phyloP scores from a whole-genome alignment of 2,329 filamentous ascomycete genomes.

The Boeremia exigua region DNA sequence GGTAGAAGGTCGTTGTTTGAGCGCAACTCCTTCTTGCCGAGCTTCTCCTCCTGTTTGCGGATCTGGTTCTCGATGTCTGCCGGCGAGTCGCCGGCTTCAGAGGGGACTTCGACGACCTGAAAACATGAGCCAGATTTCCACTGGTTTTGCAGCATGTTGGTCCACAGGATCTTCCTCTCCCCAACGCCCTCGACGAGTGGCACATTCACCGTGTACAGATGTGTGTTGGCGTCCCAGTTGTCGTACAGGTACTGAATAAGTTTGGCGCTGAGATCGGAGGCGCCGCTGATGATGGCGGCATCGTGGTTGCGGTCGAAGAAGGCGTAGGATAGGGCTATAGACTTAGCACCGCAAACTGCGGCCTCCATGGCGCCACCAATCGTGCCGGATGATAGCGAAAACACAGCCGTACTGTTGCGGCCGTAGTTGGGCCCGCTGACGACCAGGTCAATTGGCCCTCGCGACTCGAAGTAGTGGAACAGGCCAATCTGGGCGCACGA shows the following conservation, averaged over 20 bases:
- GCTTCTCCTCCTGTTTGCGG: conserved; percentile 65
- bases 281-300: conserved; percentile 77
- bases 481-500: conserved; percentile 58
- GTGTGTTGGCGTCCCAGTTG: conserved; percentile 74
- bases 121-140: conserved; percentile 90
- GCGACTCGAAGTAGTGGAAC: conserved; percentile 53
- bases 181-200: conserved; percentile 81
- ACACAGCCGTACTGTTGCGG: conserved; percentile 58
- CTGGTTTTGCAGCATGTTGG: conserved; percentile 86
- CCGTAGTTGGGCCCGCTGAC: conserved; percentile 59
- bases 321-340: conserved; percentile 87
- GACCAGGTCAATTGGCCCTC: conserved; percentile 56
- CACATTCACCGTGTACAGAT: conserved; percentile 92
- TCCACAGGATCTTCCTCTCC: conserved; percentile 76
- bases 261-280: conserved; percentile 73
- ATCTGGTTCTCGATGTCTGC: conserved; percentile 76
- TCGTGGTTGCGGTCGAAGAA: conserved; percentile 89
- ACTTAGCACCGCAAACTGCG: conserved; percentile 54
- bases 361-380: conserved; percentile 59
- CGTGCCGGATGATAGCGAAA: conserved; percentile 57
- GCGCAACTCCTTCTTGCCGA: conserved; percentile 52
- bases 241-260: conserved; percentile 79
- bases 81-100: conserved; percentile 63
- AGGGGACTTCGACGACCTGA: conserved; percentile 73
- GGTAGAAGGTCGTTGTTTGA: conserved; percentile 27